These are phyloP conservation scores for Panicum miliaceum DNA, from an alignment of 176 grass and related monocot genomes.

Conservation along the genomic window DNA sequence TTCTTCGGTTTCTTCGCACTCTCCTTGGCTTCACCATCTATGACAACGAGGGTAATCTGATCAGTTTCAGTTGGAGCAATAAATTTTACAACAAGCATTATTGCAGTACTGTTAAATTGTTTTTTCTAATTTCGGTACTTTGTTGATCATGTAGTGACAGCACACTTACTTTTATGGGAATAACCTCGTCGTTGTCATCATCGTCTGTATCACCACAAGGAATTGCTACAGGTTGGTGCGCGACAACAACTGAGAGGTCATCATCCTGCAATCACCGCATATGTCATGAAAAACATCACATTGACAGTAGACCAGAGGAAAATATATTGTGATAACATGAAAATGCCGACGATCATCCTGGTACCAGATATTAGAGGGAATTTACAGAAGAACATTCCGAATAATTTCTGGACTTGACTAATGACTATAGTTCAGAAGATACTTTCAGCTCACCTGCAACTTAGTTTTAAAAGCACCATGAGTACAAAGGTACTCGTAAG, in stretches of 20 bases:
- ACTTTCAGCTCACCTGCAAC: no score
- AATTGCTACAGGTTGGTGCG: background rate
- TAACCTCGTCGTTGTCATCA: background rate
- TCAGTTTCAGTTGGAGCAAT: constrained; percentile 1
- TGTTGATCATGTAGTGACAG: background rate
- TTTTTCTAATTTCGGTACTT: background rate
- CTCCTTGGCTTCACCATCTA: constrained; percentile 28
- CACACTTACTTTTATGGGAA: constrained; percentile 32
- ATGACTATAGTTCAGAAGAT: constrained; percentile 9
- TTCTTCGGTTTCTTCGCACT: constrained; percentile 9
- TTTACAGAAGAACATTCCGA: no score
- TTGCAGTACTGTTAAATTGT: background rate
- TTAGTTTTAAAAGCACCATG: no score
- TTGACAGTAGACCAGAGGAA: background rate
- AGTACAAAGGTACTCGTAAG: no score
- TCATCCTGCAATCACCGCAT: constrained; percentile 38
- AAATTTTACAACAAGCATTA: background rate
- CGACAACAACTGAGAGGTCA: constrained; percentile 1
- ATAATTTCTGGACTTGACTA: background rate
- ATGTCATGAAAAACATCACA: background rate
- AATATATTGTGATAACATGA: no score
- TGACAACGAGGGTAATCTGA: background rate
- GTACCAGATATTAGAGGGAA: background rate
- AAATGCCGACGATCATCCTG: no score
- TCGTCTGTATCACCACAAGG: constrained; percentile 12